Conservation (phyloP, 495 filamentous ascomycete genomes). For the Xylaria longipes region DNA sequence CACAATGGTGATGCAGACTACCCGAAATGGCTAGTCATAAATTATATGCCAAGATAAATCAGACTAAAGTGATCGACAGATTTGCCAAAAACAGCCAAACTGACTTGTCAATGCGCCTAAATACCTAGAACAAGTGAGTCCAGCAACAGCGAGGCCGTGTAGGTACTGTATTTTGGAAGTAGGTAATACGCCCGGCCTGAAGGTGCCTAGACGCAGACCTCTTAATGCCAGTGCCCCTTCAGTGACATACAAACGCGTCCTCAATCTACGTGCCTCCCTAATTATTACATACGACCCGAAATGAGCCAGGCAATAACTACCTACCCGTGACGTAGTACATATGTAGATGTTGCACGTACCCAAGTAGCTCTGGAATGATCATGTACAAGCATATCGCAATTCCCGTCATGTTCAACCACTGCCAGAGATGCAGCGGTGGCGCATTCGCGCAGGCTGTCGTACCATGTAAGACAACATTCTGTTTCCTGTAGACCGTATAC, state of each 20-base stretch:
- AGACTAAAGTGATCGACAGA: neutral
- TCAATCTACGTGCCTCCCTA: neutral
- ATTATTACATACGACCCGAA: neutral
- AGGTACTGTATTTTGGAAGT: neutral
- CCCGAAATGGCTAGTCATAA: neutral
- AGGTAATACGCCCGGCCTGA: too few relatives aligned
- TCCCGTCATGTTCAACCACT: neutral
- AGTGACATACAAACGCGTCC: neutral
- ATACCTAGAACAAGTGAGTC: neutral
- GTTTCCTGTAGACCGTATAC: neutral
- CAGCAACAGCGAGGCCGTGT: neutral
- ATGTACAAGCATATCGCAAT: neutral
- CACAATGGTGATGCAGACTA: neutral
- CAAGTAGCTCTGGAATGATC: neutral
- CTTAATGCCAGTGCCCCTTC: neutral
- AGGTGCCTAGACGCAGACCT: neutral
- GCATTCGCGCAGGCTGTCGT: slow-evolving; percentile 22
- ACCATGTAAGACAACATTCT: slow-evolving; percentile 18
- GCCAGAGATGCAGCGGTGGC: slow-evolving; percentile 13
- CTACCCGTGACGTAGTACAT: too few relatives aligned
- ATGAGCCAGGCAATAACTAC: too few relatives aligned
- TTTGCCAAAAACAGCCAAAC: slow-evolving; percentile 4
- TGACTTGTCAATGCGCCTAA: slow-evolving; percentile 13
- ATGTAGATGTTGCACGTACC: too few relatives aligned
- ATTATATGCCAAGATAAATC: neutral